phyloP scores from a whole-genome alignment of 192 early-diverging fungal genomes.

The Gaertneriomyces sp. region DNA sequence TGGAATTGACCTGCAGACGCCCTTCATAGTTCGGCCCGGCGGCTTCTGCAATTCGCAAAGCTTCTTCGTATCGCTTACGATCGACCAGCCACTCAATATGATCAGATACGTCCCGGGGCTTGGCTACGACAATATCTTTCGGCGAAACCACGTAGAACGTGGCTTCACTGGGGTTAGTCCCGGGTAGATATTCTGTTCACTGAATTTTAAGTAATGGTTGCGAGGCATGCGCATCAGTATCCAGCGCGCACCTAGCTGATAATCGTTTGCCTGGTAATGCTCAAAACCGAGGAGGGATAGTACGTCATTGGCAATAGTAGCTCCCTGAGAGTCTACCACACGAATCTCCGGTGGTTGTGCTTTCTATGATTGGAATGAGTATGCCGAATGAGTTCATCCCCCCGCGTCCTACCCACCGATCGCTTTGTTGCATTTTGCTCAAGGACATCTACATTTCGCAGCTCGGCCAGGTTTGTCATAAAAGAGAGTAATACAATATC shows the following conservation, averaged over 20 bases:
- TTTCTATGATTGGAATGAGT: constrained; percentile 18
- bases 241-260: constrained; percentile 69
- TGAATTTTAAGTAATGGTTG: not conserved
- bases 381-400: not conserved
- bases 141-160: constrained; percentile 92
- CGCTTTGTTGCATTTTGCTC: constrained; percentile 21
- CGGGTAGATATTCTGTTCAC: constrained; percentile 24
- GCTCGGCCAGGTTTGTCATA: constrained; percentile 52
- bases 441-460: constrained; percentile 50
- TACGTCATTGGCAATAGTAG: constrained; percentile 85
- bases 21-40: constrained; percentile 45
- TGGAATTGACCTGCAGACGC: constrained; percentile 39
- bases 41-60: constrained; percentile 62
- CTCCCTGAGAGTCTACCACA: constrained; percentile 74
- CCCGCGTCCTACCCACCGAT: not conserved
- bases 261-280: constrained; percentile 91
- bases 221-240: constrained; percentile 8
- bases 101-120: constrained; percentile 84
- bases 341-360: constrained; percentile 84
- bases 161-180: constrained; percentile 51
- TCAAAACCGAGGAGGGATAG: constrained; percentile 80
- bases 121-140: constrained; percentile 87
- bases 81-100: constrained; percentile 93
- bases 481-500: constrained; percentile 71
- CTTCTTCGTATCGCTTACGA: constrained; percentile 73